Evolutionary conservation across 2,329 filamentous ascomycete species (phyloP).

Genomic region (Aspergillus vadensis): DNA sequence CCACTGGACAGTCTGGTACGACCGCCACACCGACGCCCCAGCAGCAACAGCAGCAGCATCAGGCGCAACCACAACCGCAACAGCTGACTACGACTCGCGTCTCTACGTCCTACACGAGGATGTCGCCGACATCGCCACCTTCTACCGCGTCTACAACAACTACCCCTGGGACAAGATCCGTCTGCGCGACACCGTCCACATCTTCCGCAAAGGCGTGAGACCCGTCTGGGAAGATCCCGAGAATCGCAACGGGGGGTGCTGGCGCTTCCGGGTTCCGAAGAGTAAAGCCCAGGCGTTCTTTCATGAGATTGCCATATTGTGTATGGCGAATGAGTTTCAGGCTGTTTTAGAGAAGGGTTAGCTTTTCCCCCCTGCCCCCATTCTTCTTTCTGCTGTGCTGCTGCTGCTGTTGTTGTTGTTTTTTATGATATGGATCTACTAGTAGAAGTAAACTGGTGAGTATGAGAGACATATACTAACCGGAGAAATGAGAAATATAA

Average conservation of each 20-base stretch:
- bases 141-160: conserved; percentile 82
- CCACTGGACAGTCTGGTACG: conserved; percentile 52
- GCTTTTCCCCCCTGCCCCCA: conserved; percentile 13
- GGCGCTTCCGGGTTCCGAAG: conserved; percentile 90
- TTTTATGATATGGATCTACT: not conserved
- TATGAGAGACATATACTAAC: too few species aligned
- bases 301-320: conserved; percentile 39
- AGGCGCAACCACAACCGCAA: not conserved
- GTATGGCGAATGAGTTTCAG: conserved; percentile 44
- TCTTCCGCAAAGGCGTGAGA: conserved; percentile 76
- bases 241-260: conserved; percentile 82
- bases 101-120: conserved; percentile 44
- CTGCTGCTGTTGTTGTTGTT: not conserved
- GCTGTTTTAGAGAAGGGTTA: conserved; percentile 80
- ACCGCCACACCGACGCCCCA: conserved; percentile 40
- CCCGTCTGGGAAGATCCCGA: conserved; percentile 84
- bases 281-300: conserved; percentile 58
- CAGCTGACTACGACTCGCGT: conserved; percentile 32
- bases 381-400: not conserved
- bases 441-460: too few species aligned
- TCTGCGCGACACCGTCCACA: conserved; percentile 74
- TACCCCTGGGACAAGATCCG: conserved; percentile 74
- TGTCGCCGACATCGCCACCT: conserved; percentile 52
- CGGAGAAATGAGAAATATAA: not conserved
- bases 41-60: not conserved